Base-by-base conservation (phyloP, 1,284 basidiomycete genomes). In the Boletus semigastroideus region DNA sequence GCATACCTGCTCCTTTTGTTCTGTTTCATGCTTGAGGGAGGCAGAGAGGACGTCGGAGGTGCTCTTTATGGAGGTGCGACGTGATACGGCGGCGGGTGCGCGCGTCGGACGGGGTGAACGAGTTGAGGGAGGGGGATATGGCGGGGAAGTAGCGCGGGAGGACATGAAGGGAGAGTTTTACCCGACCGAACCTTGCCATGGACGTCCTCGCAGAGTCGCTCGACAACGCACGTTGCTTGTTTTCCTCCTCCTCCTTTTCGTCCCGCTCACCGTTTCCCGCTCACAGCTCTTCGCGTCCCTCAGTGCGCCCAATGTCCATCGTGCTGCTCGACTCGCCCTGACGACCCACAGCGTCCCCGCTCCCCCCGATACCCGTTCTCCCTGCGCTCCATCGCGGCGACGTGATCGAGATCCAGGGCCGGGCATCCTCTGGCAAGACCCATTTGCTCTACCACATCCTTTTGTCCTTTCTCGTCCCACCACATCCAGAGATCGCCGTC, bases 1-100 rank as follows among this genome's bases (percentile, higher is more conserved):
- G 70, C 76, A 48, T 62, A 85, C 89, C 74, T 86, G 81, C 69
- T 92, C 89, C 69, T 89, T 91, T 61, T 85, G 79, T 59, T 90
- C 87, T 13, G 83, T 87, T 66, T 91, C 89, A 46, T 81, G 76
- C 67, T 83, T 87, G 53, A 90, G 73, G 25, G 83, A 82, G 34
- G 76, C 78, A 10, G 79, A 73, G 38, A 90, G 72, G 22, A 74
- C 69, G 49, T 87, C 84, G 42, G 58, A 16, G 36, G 75, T 53
- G 47, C 72, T 62, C 64, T 78, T 80, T 42, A 76, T 50, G 42
- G 79, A 78, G n/a, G 73, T 66, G 41, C 84, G 78, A 46, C 85
- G 78, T 39, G 73, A 67, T 19, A 67, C 70, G 41, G 62, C 49
- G 38, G 78, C 74, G 47, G 74, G 59, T 11, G 66, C 59, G 58